Conservation (phyloP, 768 basidiomycete species). For the Phanerochaete sordida region DNA sequence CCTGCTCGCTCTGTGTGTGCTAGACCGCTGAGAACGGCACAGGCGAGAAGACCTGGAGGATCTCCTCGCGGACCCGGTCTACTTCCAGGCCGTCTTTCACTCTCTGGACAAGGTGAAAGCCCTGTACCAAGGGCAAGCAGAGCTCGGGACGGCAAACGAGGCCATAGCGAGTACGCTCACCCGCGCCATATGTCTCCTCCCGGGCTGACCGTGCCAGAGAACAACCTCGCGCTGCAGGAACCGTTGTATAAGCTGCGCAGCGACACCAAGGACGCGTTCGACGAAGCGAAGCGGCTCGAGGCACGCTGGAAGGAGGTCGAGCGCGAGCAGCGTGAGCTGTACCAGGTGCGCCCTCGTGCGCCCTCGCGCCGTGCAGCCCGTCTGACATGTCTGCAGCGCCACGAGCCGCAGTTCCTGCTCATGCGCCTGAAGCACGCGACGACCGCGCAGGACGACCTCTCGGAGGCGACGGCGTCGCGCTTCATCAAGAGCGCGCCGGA, state of each 20-base stretch:
- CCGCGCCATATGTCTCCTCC: background rate
- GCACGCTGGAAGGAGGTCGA: slow-evolving; percentile 83
- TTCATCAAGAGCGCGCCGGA: slow-evolving; percentile 65
- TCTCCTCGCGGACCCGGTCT: slow-evolving; percentile 71
- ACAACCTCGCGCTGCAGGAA: slow-evolving; percentile 75
- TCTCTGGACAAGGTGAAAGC: slow-evolving; percentile 70
- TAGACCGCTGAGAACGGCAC: background rate
- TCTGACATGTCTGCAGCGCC: slow-evolving; percentile 47
- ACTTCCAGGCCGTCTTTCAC: slow-evolving; percentile 88
- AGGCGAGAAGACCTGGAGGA: slow-evolving; percentile 93
- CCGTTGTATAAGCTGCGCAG: slow-evolving; percentile 69
- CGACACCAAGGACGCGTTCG: slow-evolving; percentile 84
- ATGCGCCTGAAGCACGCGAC: slow-evolving; percentile 86
- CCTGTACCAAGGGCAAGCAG: slow-evolving; percentile 71
- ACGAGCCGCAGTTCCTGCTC: slow-evolving; percentile 82
- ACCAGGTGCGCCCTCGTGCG: slow-evolving; percentile 56
- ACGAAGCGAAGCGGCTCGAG: slow-evolving; percentile 81
- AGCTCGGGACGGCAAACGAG: slow-evolving; percentile 82
- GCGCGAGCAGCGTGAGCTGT: slow-evolving; percentile 83
- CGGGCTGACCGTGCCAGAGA: slow-evolving; percentile 41
- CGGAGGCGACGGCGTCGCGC: slow-evolving; percentile 77
- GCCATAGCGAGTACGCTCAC: slow-evolving; percentile 71
- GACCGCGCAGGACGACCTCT: slow-evolving; percentile 86
- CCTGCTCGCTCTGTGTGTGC: background rate
- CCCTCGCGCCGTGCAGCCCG: background rate